phyloP scores from a whole-genome alignment of 805 yeast genomes.

The Candida multigemmis region DNA sequence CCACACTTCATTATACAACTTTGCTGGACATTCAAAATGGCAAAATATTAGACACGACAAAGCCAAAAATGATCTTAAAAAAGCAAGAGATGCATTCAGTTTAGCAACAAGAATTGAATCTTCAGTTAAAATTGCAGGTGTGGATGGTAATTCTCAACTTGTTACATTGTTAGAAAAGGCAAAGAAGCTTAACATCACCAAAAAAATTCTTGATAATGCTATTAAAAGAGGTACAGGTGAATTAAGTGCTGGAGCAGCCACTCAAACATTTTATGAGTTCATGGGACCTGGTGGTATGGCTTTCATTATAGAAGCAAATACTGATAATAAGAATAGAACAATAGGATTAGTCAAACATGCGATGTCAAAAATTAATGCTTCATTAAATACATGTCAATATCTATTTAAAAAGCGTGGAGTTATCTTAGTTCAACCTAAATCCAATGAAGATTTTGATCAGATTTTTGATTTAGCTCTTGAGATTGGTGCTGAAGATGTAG shows the following conservation, averaged over 20 bases:
- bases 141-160: slow-evolving; percentile 55
- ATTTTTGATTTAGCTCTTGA: slow-evolving; percentile 72
- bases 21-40: slow-evolving; percentile 94
- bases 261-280: slow-evolving; percentile 79
- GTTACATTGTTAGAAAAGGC: slow-evolving; percentile 75
- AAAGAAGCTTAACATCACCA: slow-evolving; percentile 63
- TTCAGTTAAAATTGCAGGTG: slow-evolving; percentile 66
- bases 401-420: slow-evolving; percentile 75
- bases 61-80: slow-evolving; percentile 82
- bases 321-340: slow-evolving; percentile 83
- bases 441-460: slow-evolving; percentile 41
- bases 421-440: slow-evolving; percentile 39
- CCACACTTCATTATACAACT: slow-evolving; percentile 7
- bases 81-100: slow-evolving; percentile 59
- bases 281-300: slow-evolving; percentile 92
- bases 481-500: slow-evolving; percentile 72
- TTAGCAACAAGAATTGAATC: slow-evolving; percentile 67
- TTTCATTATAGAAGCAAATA: slow-evolving; percentile 72
- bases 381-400: slow-evolving; percentile 69
- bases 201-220: slow-evolving; percentile 81
- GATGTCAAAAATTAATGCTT: slow-evolving; percentile 59
- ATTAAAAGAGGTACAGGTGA: slow-evolving; percentile 77
- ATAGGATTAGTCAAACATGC: slow-evolving; percentile 67
- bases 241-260: slow-evolving; percentile 39
- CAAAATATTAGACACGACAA: slow-evolving; percentile 89